These are phyloP conservation scores for Tremellales sp. DNA, from an alignment of 1,284 basidiomycete species.

Conservation along the genomic window DNA sequence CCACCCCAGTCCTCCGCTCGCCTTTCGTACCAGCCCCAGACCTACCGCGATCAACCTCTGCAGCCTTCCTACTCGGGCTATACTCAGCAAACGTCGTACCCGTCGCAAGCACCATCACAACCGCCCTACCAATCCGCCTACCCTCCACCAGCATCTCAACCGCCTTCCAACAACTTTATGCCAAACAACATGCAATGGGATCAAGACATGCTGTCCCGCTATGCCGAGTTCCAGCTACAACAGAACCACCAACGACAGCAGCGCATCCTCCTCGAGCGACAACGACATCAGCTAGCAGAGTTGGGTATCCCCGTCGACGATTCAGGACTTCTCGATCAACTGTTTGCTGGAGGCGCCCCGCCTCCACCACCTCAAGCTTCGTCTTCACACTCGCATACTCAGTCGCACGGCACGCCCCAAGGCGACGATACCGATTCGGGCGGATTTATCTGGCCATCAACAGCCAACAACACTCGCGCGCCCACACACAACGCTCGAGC, in stretches of 20 bases:
- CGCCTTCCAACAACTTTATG: not conserved
- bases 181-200: slow-evolving; percentile 29
- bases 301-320: slow-evolving; percentile 35
- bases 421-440: not conserved
- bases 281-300: slow-evolving; percentile 40
- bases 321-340: slow-evolving; percentile 26
- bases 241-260: slow-evolving; percentile 46
- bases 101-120: not conserved
- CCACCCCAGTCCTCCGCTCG: slow-evolving; percentile 1
- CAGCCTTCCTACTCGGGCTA: not conserved
- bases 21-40: not conserved
- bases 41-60: not conserved
- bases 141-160: not conserved
- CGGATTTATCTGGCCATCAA: not conserved
- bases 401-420: not conserved
- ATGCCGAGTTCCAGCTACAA: slow-evolving; percentile 45
- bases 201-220: slow-evolving; percentile 30
- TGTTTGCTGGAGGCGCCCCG: slow-evolving; percentile 16
- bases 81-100: not conserved
- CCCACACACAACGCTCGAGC: not conserved
- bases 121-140: not conserved
- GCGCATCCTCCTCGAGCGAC: slow-evolving; percentile 35
- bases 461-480: not conserved
- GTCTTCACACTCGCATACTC: not conserved
- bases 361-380: not conserved